phyloP scores from a whole-genome alignment of 768 basidiomycete genomes.

The Mycena galericulata region DNA sequence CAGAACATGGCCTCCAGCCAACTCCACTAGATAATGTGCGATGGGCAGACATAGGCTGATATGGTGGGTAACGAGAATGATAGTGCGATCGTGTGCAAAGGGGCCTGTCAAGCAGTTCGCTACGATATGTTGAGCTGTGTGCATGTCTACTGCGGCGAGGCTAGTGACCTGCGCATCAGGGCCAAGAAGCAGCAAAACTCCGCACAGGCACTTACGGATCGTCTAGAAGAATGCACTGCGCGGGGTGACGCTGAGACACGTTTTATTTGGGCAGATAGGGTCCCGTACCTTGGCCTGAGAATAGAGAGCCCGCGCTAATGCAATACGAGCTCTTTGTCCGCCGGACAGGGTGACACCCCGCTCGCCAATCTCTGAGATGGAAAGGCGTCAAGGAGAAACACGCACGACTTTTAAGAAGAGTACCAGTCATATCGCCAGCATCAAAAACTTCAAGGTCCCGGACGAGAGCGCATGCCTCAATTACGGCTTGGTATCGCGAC shows the following conservation, averaged over 20 bases:
- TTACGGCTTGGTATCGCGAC: constrained; percentile 73
- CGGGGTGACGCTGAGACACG: background rate
- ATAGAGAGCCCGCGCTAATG: constrained; percentile 85
- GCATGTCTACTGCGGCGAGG: constrained; percentile 81
- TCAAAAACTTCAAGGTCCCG: constrained; percentile 79
- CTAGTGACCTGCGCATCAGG: constrained; percentile 44
- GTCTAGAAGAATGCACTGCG: constrained; percentile 71
- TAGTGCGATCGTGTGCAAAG: constrained; percentile 73
- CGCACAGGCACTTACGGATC: constrained; percentile 65
- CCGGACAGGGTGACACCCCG: constrained; percentile 83
- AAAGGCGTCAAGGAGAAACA: too few species aligned
- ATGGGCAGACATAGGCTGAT: constrained; percentile 77
- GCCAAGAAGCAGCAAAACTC: constrained; percentile 32
- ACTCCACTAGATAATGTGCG: constrained; percentile 75
- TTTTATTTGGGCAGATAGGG: background rate
- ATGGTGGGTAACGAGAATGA: constrained; percentile 89
- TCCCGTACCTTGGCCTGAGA: constrained; percentile 67
- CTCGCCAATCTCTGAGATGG: constrained; percentile 76
- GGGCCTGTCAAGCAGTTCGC: constrained; percentile 70
- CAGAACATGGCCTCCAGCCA: constrained; percentile 61
- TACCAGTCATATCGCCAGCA: constrained; percentile 83
- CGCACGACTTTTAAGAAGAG: too few species aligned
- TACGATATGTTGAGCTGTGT: constrained; percentile 79
- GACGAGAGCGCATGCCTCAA: constrained; percentile 82
- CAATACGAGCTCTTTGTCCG: constrained; percentile 79